Evolutionary conservation across 2,329 filamentous ascomycete genomes (phyloP), one percentile per base, ranked within the genome.

Genomic region (Phaeosphaeria sp.): DNA sequence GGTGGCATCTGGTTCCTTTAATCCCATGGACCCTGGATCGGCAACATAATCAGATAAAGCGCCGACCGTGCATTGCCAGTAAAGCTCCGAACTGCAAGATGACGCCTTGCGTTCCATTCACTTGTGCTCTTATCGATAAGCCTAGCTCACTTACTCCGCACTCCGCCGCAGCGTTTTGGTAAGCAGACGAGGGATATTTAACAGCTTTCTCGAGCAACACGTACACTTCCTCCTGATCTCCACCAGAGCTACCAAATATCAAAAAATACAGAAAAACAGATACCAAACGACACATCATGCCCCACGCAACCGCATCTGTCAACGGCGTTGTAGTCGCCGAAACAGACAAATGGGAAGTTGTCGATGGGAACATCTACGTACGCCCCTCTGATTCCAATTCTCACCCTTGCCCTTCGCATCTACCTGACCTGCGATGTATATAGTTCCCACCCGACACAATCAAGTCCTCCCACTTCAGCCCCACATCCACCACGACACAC

Each of bases 361-460:
- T 87, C 33, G 86, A 88, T 63, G 84, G 84, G 24, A 87, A 86
- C 71, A 79, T 87, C 58, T 87, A 87, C 68, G 79, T 81, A 63
- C 18, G 67, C 22, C 13, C n/a, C 33, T 42, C 49, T n/a, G n/a
- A n/a, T n/a, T n/a, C n/a, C n/a, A n/a, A n/a, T n/a, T n/a, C n/a
- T n/a, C n/a, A n/a, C 50, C 42, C 7, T 11, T 20, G 21, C 15
- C 40, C 25, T 36, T 22, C 17, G 40, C n/a, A 24, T 51, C 54
- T 56, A 39, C n/a, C n/a, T n/a, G n/a, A 64, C 45, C 30, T 42
- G 20, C 13, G 21, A 42, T n/a, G 11, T 13, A 13, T 36, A 6
- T 40, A 67, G 60, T 69, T 64, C 43, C 81, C 80, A 0, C 75
- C 78, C 7, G 72, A 80, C 7, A 71, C 86, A 59, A 78, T 81